phyloP scores from a whole-genome alignment of 2,329 filamentous ascomycete species.

The Phaeoacremonium minimum region DNA sequence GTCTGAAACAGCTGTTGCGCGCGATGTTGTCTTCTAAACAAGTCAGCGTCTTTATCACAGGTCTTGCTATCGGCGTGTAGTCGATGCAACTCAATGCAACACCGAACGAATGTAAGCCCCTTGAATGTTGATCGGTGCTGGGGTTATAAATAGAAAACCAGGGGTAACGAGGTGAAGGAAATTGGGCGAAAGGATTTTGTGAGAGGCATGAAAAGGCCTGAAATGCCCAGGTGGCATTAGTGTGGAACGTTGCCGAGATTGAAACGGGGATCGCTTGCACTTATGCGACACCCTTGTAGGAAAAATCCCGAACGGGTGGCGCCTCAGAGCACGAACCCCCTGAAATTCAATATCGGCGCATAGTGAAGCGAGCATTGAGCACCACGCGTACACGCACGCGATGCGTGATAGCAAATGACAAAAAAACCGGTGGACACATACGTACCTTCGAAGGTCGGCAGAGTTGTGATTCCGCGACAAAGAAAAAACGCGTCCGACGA shows the following conservation, averaged over 20 bases:
- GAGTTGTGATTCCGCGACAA: neutral
- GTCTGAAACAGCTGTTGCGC: too few species aligned
- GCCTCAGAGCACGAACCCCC: neutral
- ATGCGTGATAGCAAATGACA: neutral
- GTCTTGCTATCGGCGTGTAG: too few species aligned
- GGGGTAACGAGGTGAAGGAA: slow-evolving; percentile 18
- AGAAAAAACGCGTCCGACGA: neutral
- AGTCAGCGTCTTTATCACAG: too few species aligned
- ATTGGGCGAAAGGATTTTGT: slow-evolving; percentile 13
- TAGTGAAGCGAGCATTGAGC: neutral
- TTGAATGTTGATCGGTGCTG: too few species aligned
- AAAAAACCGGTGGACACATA: neutral
- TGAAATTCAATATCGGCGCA: neutral
- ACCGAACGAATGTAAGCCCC: too few species aligned
- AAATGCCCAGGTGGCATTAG: slow-evolving; percentile 29
- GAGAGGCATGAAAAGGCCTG: slow-evolving; percentile 23
- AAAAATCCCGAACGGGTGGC: neutral
- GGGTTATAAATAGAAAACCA: slow-evolving; percentile 20
- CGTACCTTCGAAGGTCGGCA: neutral
- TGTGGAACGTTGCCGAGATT: slow-evolving; percentile 35
- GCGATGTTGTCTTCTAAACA: too few species aligned
- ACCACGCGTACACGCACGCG: neutral
- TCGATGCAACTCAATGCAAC: too few species aligned
- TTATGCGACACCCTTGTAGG: slow-evolving; percentile 5
- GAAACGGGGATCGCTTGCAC: slow-evolving; percentile 24